Percentiles rank a stretch among this genome's conserved stretches.
phyloP scores from a whole-genome alignment of 2,329 filamentous ascomycete species.

The Pseudocercospora musae region DNA sequence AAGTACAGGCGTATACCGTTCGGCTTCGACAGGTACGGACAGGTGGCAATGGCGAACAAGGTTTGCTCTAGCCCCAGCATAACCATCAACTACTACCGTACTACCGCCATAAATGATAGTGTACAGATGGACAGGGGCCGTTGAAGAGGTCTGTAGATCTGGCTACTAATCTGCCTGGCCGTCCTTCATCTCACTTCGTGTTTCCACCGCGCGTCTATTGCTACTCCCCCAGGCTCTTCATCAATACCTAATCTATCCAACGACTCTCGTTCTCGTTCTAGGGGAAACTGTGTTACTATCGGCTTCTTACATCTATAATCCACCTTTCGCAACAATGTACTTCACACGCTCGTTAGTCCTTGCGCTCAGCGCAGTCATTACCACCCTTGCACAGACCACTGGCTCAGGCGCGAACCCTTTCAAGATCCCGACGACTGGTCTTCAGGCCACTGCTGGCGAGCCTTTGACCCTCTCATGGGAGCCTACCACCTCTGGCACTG shows the following conservation, averaged over 20 bases:
- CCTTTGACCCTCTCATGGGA: constrained; percentile 48
- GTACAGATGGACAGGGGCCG: constrained; percentile 14
- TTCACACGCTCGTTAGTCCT: constrained; percentile 43
- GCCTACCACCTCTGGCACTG: constrained; percentile 49
- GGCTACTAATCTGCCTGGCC: background rate
- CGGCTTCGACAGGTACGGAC: background rate
- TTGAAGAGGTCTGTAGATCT: constrained; percentile 8
- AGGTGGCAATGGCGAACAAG: background rate
- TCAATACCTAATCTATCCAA: background rate
- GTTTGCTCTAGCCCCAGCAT: background rate
- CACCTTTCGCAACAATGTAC: constrained; percentile 39
- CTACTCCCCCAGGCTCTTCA: constrained; percentile 5
- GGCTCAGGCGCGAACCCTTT: constrained; percentile 43
- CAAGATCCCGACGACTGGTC: constrained; percentile 43
- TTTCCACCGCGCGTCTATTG: constrained; percentile 9
- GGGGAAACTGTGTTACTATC: background rate
- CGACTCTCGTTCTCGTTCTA: constrained; percentile 6
- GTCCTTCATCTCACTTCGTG: constrained; percentile 6
- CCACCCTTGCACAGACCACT: constrained; percentile 37
- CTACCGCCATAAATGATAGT: too few relatives aligned
- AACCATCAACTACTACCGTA: background rate
- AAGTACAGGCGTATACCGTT: background rate
- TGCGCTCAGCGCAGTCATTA: constrained; percentile 44
- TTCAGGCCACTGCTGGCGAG: constrained; percentile 47
- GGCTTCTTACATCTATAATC: constrained; percentile 5